These are phyloP conservation scores for Vittaforma corneae DNA, from an alignment of 371 early-diverging fungal species.

Conservation along the genomic window DNA sequence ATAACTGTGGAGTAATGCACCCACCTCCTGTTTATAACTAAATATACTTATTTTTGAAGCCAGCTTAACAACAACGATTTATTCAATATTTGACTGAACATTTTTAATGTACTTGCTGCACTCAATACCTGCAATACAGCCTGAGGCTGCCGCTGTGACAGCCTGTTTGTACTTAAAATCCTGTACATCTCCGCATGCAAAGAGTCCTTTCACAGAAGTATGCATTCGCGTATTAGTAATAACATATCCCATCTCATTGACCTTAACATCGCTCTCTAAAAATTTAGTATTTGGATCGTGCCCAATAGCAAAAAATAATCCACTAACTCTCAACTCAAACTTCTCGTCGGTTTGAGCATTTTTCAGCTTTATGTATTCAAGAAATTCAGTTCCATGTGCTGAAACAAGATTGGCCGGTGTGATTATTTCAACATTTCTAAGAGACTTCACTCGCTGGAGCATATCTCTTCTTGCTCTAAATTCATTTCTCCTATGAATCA, in stretches of 20 bases:
- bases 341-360: conserved; percentile 56
- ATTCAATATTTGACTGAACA: neutral
- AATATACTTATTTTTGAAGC: too few species aligned
- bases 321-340: conserved; percentile 66
- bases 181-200: conserved; percentile 93
- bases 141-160: conserved; percentile 63
- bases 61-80: too few species aligned
- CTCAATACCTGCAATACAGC: conserved; percentile 48
- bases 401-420: conserved; percentile 74
- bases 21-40: too few species aligned
- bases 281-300: conserved; percentile 71
- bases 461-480: conserved; percentile 88
- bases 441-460: conserved; percentile 67
- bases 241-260: conserved; percentile 78
- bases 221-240: conserved; percentile 64
- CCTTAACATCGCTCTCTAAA: conserved; percentile 60
- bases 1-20: too few species aligned
- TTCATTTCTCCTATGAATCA: conserved; percentile 82
- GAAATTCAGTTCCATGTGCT: conserved; percentile 67
- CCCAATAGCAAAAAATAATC: conserved; percentile 95
- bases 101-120: conserved; percentile 15
- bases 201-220: conserved; percentile 77
- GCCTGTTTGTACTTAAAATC: conserved; percentile 82
- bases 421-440: conserved; percentile 77
- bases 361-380: conserved; percentile 39